A percentile compares a stretch with the other conserved stretches of the same genome.
phyloP scores from a whole-genome alignment of 1,284 basidiomycete genomes.

The Papiliotrema fonsecae region DNA sequence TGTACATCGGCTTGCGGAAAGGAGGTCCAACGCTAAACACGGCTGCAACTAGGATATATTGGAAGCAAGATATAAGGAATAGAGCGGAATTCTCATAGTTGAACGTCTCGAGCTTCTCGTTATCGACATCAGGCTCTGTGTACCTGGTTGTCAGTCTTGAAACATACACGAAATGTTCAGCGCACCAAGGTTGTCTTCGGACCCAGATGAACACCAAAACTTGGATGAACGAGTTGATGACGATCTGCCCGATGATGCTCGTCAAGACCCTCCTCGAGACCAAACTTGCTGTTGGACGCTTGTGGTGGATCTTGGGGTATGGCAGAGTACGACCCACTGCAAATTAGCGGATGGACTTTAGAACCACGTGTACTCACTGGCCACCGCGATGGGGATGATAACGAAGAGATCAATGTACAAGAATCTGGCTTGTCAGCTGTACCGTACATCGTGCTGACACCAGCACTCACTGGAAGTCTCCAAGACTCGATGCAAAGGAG shows the following conservation, averaged over 20 bases:
- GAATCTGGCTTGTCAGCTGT: slow-evolving; percentile 47
- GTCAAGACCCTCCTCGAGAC: slow-evolving; percentile 94
- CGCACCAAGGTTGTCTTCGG: slow-evolving; percentile 68
- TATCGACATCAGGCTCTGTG: slow-evolving; percentile 58
- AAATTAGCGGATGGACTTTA: not conserved
- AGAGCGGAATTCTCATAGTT: slow-evolving; percentile 93
- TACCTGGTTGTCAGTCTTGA: slow-evolving; percentile 41
- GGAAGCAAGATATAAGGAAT: slow-evolving; percentile 94
- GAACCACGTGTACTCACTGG: slow-evolving; percentile 59
- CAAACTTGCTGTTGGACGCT: slow-evolving; percentile 90
- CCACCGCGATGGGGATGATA: slow-evolving; percentile 92
- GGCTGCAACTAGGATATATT: slow-evolving; percentile 93
- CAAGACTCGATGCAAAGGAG: slow-evolving; percentile 90
- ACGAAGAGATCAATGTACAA: slow-evolving; percentile 97
- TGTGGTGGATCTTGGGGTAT: slow-evolving; percentile 77
- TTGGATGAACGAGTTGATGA: slow-evolving; percentile 80
- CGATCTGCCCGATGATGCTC: slow-evolving; percentile 88
- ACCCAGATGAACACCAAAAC: slow-evolving; percentile 88
- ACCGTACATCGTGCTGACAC: not conserved
- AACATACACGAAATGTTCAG: not conserved
- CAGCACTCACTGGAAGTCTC: slow-evolving; percentile 77
- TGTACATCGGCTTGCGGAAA: slow-evolving; percentile 90
- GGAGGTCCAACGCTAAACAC: slow-evolving; percentile 98
- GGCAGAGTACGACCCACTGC: slow-evolving; percentile 91
- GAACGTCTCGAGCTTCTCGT: slow-evolving; percentile 75